Percentiles rank a stretch among this genome's conserved stretches.
phyloP scores from a whole-genome alignment of 176 grass and related monocot species.

The Elaeis guineensis region DNA sequence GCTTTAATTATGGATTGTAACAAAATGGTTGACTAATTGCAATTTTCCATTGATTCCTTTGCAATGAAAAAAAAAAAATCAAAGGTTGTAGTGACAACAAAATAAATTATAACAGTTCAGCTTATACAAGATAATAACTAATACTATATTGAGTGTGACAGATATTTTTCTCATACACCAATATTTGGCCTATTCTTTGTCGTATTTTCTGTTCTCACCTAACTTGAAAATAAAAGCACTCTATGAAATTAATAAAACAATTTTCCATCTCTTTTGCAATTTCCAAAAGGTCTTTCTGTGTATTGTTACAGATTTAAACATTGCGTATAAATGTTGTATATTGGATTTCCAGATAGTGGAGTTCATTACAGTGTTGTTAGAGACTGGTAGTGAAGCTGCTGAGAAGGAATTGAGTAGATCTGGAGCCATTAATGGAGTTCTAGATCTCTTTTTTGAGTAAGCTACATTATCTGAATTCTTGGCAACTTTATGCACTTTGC shows the following conservation, averaged over 20 bases:
- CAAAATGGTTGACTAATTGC: neutral
- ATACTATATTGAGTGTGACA: too few species aligned
- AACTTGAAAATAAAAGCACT: too few species aligned
- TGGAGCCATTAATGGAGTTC: conserved; percentile 10
- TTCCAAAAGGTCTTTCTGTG: too few species aligned
- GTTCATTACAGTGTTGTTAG: conserved; percentile 16
- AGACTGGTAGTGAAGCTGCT: conserved; percentile 13
- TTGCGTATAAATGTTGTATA: neutral
- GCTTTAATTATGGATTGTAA: neutral
- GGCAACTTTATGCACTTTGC: neutral
- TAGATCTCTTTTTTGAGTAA: conserved; percentile 29
- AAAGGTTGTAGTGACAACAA: too few species aligned
- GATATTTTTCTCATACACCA: neutral
- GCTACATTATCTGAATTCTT: neutral
- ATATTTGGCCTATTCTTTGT: neutral
- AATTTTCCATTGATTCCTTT: too few species aligned
- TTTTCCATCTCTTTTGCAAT: too few species aligned
- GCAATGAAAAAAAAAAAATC: too few species aligned
- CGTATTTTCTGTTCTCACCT: neutral
- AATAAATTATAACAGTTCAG: too few species aligned
- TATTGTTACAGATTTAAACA: neutral
- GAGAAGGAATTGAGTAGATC: conserved; percentile 15
- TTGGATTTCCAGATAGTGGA: conserved; percentile 18
- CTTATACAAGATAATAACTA: too few species aligned
- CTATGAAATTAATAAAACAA: too few species aligned